Conservation (phyloP, 2,329 filamentous ascomycete genomes). For the Phialophora tarda region DNA sequence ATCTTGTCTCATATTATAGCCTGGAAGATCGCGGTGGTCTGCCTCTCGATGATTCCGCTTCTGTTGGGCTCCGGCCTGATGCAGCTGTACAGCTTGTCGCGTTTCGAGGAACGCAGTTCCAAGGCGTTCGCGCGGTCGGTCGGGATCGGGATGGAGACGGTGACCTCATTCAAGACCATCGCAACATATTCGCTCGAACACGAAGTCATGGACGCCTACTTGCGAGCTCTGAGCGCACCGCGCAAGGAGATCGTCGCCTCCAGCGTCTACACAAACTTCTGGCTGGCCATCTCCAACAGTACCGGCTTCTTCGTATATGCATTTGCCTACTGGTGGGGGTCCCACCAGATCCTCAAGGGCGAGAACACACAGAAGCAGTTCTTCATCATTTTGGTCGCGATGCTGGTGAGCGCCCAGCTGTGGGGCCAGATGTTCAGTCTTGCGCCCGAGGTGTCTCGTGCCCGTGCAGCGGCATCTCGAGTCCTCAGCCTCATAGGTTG, state of each 20-base stretch:
- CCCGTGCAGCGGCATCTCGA: conserved; percentile 2
- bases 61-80: conserved; percentile 72
- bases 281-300: conserved; percentile 63
- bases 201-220: too few relatives aligned
- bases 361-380: conserved; percentile 77
- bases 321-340: conserved; percentile 75
- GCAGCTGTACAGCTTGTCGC: conserved; percentile 54
- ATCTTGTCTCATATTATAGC: conserved; percentile 72
- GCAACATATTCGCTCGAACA: too few relatives aligned
- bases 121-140: too few relatives aligned
- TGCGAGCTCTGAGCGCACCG: too few relatives aligned
- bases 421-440: conserved; percentile 43
- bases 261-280: too few relatives aligned
- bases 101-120: too few relatives aligned
- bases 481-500: background rate
- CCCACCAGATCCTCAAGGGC: conserved; percentile 65
- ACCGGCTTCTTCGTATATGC: conserved; percentile 75
- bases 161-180: too few relatives aligned
- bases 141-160: too few relatives aligned
- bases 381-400: conserved; percentile 53
- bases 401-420: conserved; percentile 46
- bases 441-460: background rate
- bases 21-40: conserved; percentile 78
- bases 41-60: conserved; percentile 70
- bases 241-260: too few relatives aligned